A percentile compares a stretch with the other conserved stretches of the same genome.
Conservation (phyloP, 2,329 filamentous ascomycete species). For the Dryadomyces quercus-mongolicae region DNA sequence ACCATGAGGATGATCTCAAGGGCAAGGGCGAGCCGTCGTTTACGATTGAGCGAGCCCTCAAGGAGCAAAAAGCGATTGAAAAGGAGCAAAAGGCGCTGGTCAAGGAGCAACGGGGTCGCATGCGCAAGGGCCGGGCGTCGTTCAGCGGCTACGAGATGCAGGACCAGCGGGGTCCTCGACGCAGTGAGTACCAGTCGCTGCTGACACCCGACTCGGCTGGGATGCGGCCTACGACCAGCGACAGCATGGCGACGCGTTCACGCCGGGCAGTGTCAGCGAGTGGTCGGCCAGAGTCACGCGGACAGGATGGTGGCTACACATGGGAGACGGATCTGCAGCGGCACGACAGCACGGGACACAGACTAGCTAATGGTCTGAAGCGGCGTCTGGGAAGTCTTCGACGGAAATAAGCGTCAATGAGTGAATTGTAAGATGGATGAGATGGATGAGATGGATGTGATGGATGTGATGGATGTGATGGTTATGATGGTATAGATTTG, state of each 20-base stretch:
- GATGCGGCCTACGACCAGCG: constrained; percentile 25
- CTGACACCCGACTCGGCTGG: not conserved
- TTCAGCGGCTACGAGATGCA: not conserved
- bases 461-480: too few relatives aligned
- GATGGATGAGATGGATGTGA: too few relatives aligned
- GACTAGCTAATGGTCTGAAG: constrained; percentile 38
- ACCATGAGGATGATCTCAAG: constrained; percentile 66
- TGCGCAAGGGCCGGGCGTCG: not conserved
- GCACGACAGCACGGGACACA: constrained; percentile 29
- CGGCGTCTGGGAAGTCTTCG: constrained; percentile 40
- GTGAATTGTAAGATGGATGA: too few relatives aligned
- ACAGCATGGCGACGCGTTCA: constrained; percentile 16
- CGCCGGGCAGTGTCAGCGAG: not conserved
- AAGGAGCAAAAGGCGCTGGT: constrained; percentile 10
- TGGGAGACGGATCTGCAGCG: constrained; percentile 20
- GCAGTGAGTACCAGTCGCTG: not conserved
- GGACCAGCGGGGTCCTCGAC: not conserved
- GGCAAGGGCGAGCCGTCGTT: constrained; percentile 72
- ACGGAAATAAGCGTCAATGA: constrained; percentile 31
- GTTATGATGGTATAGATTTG: too few relatives aligned
- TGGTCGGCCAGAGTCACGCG: not conserved
- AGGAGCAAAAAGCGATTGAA: constrained; percentile 33
- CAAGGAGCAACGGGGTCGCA: constrained; percentile 35
- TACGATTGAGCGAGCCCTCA: constrained; percentile 55
- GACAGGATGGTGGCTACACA: constrained; percentile 3